Evolutionary conservation across 192 early-diverging fungal genomes (phyloP), one percentile per base, ranked within the genome.

Genomic region (Phycomyces nitens): DNA sequence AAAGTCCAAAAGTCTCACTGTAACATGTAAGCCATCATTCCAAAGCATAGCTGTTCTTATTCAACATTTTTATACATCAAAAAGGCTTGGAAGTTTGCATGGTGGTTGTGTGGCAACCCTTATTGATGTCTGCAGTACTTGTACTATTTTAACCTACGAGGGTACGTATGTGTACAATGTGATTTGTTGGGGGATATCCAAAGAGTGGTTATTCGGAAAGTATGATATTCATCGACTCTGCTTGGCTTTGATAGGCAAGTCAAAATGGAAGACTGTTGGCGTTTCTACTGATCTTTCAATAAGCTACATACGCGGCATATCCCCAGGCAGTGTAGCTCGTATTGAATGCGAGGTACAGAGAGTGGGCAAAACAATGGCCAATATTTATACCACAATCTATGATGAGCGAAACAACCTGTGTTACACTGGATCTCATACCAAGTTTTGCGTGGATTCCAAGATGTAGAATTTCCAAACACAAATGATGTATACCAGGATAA

Each of bases 61-160:
- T 34, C 7, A 7, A 34, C 7, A 5, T n/a, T 8, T 23, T 22
- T 27, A 1, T 15, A n/a, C 21, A 9, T 23, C 52, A 55, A 43
- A 6, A 60, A 23, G 69, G 29, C 29, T 47, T 2, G 44, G 62
- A 12, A 68, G 62, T 51, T 24, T 73, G 11, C 71, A 73, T 16
- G 71, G 71, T 59, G 71, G 71, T 2, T 67, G 65, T 12, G 71
- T 73, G 5, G 71, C 71, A 16, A 68, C 65, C 12, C 23, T 72
- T 42, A 66, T 72, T 20, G 70, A 72, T 60, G 40, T 66, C 29
- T 72, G 70, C 40, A 72, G 70, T 61, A 62, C 58, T 34, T 53
- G 66, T 10, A 44, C 70, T 21, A 27, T 66, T 24, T n/a, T 66
- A 1, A 49, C 56, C 16, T 40, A 29, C 27, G 47, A 58, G n/a